Evolutionary conservation across 2,329 filamentous ascomycete species (phyloP), one percentile per base, ranked within the genome.

Genomic region (Setomelanomma holmii): DNA sequence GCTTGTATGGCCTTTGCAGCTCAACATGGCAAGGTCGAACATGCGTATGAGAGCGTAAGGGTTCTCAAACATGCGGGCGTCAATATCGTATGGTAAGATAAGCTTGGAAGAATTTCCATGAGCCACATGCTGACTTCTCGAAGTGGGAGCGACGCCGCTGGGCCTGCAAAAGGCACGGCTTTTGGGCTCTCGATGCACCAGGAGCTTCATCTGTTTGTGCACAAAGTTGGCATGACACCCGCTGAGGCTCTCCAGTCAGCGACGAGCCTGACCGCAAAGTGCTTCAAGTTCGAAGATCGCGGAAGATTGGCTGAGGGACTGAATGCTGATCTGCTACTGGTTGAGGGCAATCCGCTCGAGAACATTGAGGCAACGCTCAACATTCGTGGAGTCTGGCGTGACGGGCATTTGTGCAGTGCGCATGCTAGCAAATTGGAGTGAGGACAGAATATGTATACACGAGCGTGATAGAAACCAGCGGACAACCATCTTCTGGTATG

Each of bases 311-410:
- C 64, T n/a, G 63, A 69, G 22, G 78, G 77, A 0, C 38, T 75
- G 44, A 73, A 72, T 42, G 78, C 78, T 6, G 78, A 80, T 66
- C 47, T 80, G 34, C 36, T 79, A 23, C 65, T 80, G 10, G 75
- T 80, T 0, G 74, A 79, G 51, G 78, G 78, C 0, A 76, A 80
- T 60, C 75, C 76, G 16, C 45, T 78, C 42, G 64, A 70, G 27
- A 64, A 77, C 38, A 79, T 80, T 45, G 70, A 75, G 50, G 61
- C 66, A 38, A 77, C 74, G 3, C 53, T 79, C 47, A 72, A 78
- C 47, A 63, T 79, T 19, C 67, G 73, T n/a, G 76, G 72, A 1
- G 76, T 79, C 1, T 79, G 78, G 78, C 67, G 75, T n/a, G 69
- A 74, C 23, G 77, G 78, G 0, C 60, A 48, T 4, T 20, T 67